Conservation (phyloP, 495 filamentous ascomycete genomes). For the Hyaloscypha finlandica region DNA sequence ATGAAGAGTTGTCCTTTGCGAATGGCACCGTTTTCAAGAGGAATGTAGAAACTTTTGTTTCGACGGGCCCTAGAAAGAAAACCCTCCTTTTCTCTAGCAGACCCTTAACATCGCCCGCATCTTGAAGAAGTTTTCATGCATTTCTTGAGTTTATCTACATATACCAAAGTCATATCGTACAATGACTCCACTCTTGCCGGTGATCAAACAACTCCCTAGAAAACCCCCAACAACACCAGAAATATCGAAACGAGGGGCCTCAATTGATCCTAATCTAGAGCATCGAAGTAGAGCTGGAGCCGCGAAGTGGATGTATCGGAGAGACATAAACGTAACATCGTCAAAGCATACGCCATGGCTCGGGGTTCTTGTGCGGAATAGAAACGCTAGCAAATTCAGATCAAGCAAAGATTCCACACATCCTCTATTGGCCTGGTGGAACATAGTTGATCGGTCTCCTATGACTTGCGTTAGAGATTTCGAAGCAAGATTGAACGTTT, state of each 20-base stretch:
- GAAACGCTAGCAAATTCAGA: slow-evolving; percentile 27
- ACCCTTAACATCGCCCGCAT: not conserved
- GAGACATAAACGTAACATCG: slow-evolving; percentile 34
- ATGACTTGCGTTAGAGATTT: slow-evolving; percentile 8
- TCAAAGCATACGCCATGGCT: slow-evolving; percentile 26
- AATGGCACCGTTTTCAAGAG: no score
- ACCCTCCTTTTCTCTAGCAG: not conserved
- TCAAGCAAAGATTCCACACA: slow-evolving; percentile 11
- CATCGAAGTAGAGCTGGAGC: slow-evolving; percentile 24
- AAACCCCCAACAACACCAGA: not conserved
- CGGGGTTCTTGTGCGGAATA: slow-evolving; percentile 17
- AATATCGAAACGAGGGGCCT: slow-evolving; percentile 18
- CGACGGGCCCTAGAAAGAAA: not conserved
- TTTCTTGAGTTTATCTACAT: slow-evolving; percentile 9
- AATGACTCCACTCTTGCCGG: not conserved
- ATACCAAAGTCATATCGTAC: not conserved
- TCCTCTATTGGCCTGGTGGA: slow-evolving; percentile 55
- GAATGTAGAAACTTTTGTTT: no score
- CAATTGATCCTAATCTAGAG: slow-evolving; percentile 30
- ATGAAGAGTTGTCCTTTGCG: not conserved
- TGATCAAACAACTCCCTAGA: slow-evolving; percentile 3
- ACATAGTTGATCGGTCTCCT: slow-evolving; percentile 89
- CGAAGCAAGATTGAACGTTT: not conserved
- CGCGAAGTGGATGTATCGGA: slow-evolving; percentile 27
- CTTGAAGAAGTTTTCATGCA: not conserved